Evolutionary conservation across 805 yeast genomes (phyloP), one percentile per base, ranked within the genome.

Genomic region (Pichia exigua): DNA sequence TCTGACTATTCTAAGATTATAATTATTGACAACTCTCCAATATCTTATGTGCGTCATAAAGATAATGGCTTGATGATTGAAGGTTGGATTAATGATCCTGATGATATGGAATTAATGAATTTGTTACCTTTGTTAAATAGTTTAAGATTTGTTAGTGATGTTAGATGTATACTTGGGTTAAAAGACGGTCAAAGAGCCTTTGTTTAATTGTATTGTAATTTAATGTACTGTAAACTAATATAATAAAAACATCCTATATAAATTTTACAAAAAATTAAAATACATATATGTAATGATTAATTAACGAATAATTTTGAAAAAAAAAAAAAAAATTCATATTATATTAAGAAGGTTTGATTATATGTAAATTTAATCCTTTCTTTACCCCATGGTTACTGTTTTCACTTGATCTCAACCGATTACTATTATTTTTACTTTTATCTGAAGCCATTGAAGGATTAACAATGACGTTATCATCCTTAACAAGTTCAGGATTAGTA

Each of bases 61-160:
- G 83, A 83, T 58, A 94, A 94, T 62, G 99, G 96, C 1, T 84
- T 94, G 22, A 82, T 85, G 71, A 89, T 94, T 8, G 97, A 91
- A 68, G 98, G 99, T 45, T 94, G 99, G 99, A 89, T 94, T 56
- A 88, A 87, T 63, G 99, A 94, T 67, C 96, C 95, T n/a, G 79
- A 84, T 39, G 99, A 94, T 63, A 73, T 83, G 22, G 96, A 89
- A 61, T 71, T 94, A 53, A 71, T 94, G 67, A 83, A 89, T 60
- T 69, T 94, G 48, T 66, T 94, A 43, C 98, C 99, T 1, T 70
- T 94, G 62, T 69, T 89, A 43, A 78, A 82, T 60, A 83, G 92
- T 27, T 68, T 94, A 61, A 75, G 96, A 52, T 78, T 81, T 56
- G 82, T 92, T 27, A 82, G 89, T 10, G 99, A 92, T 66, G 97